Evolutionary conservation across 2,329 filamentous ascomycete genomes (phyloP), one percentile per base, ranked within the genome.

Genomic region (Chalaropsis ovoidea): DNA sequence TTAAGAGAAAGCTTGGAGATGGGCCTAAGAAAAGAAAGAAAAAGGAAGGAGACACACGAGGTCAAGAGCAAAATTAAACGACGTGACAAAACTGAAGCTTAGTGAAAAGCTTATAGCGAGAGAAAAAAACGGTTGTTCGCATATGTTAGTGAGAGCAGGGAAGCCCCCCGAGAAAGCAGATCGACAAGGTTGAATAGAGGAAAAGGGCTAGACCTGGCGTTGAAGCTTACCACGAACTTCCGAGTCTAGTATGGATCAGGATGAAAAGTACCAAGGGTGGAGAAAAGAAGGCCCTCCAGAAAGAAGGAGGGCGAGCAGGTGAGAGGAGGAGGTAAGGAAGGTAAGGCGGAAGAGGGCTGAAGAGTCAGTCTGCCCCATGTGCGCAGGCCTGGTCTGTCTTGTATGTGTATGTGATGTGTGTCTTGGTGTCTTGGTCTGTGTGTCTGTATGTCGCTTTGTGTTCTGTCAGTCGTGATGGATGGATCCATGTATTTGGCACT

Each of bases 211-310:
- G 54, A 58, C 27, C 54, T 58, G 24, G 54, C 31, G 24, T 39
- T 58, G 54, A 58, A 58, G 54, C 54, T 58, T 58, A 22, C 54
- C 54, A 58, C 54, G 54, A 58, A 39, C 54, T 35, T 58, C 54
- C 54, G 54, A 58, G 54, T 39, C 54, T 58, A 58, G 54, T 58
- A 58, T 58, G 54, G 27, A 58, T 39, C 15, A 58, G 31, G 54
- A 35, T 58, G 24, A 22, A 58, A n/a, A 35, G 27, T 17, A 58
- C 54, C 54, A n/a, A 39, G 54, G n/a, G 24, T 58, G 24, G 24
- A 58, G 54, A 35, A 35, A 58, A 58, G 5, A 58, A 58, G 31
- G 31, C 54, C 27, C 54, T 39, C 31, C 27, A 58, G n/a, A 35
- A 39, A 58, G 52, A 15, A 56, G 27, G 27, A 58, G 54, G 31